Conservation (phyloP, 192 early-diverging fungal genomes). For the Rhizoclosmatium globosum region DNA sequence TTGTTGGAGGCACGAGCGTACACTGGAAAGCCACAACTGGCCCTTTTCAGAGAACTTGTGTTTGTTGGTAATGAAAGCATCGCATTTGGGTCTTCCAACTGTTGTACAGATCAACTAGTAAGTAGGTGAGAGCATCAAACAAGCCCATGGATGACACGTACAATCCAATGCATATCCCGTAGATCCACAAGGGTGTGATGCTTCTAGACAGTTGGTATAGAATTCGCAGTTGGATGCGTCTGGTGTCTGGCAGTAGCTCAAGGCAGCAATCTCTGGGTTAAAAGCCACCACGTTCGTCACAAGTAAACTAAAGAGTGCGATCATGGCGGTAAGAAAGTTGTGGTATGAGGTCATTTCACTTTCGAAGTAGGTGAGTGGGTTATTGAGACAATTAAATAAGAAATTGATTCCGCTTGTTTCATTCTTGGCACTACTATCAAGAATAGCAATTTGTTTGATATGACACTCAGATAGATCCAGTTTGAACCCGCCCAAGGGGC, state of each 20-base stretch:
- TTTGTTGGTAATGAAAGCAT: background rate
- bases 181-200: conserved; percentile 19
- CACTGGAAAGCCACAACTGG: conserved; percentile 4
- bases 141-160: background rate
- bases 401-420: no score
- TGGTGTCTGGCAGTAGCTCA: background rate
- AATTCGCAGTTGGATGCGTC: conserved; percentile 16
- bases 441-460: background rate
- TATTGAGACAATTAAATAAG: no score
- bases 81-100: conserved; percentile 2
- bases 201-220: conserved; percentile 20
- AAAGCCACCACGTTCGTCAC: background rate
- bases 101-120: background rate
- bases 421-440: no score
- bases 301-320: background rate
- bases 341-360: no score
- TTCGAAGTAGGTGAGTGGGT: no score
- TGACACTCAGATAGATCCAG: no score
- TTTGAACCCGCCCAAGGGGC: background rate
- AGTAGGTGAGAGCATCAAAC: background rate
- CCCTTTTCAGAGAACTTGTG: conserved; percentile 1
- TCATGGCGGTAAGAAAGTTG: background rate
- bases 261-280: background rate
- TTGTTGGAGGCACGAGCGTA: conserved; percentile 11
- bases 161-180: conserved; percentile 1